Conservation (phyloP, 805 yeast species). For the Kodamaea kakaduensis region DNA sequence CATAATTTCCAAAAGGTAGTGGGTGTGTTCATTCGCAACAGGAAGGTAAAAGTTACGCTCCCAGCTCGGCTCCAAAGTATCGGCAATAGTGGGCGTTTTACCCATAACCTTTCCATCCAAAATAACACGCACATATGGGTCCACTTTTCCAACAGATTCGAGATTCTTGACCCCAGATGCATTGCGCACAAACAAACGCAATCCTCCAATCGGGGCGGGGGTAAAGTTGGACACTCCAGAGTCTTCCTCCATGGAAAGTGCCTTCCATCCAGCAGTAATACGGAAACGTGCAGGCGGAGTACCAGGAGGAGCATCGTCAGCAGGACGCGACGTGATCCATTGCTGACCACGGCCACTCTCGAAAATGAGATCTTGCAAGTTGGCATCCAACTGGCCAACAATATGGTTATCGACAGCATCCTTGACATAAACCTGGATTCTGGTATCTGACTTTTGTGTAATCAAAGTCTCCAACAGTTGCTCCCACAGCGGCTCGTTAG, state of each 20-base stretch:
- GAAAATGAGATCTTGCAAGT: conserved; percentile 52
- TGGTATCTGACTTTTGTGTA: conserved; percentile 55
- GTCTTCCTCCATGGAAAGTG: conserved; percentile 50
- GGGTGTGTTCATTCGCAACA: conserved; percentile 56
- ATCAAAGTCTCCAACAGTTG: conserved; percentile 59
- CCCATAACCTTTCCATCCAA: conserved; percentile 56
- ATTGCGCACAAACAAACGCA: conserved; percentile 54
- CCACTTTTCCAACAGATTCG: conserved; percentile 68
- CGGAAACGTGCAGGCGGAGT: conserved; percentile 36
- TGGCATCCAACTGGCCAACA: conserved; percentile 51
- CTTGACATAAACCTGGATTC: conserved; percentile 52
- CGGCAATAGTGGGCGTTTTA: conserved; percentile 51
- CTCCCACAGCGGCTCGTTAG: conserved; percentile 73
- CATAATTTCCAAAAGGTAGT: conserved; percentile 52
- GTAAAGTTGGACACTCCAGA: conserved; percentile 41
- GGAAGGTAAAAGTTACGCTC: conserved; percentile 60
- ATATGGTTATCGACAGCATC: conserved; percentile 54
- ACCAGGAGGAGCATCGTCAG: conserved; percentile 16
- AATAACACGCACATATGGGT: conserved; percentile 64
- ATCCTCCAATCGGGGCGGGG: conserved; percentile 63
- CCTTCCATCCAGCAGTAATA: conserved; percentile 65
- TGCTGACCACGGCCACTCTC: conserved; percentile 48
- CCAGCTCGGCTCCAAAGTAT: conserved; percentile 54
- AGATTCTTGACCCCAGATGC: conserved; percentile 52
- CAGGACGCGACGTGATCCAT: conserved; percentile 46